Base-by-base conservation (phyloP, 140 eudicot species). In the Senecio squalidus region DNA sequence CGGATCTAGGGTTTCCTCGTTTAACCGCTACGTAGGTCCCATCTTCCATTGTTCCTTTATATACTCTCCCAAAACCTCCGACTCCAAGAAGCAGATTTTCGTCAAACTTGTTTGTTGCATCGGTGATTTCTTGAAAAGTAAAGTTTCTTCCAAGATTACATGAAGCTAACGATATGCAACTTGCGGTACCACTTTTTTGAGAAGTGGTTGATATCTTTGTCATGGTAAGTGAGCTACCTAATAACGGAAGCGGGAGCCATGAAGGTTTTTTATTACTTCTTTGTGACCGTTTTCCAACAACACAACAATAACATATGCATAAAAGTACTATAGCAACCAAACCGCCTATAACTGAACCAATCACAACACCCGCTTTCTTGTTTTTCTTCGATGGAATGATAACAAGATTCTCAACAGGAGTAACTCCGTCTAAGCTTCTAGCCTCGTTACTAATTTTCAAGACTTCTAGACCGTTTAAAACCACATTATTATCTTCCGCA, bases 1-100 rank as follows among this genome's bases (percentile, higher is more conserved):
- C 98, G 46, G 98, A 92, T 77, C 98, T 62, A n/a, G 98, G 95
- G 54, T 92, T 92, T 45, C 98, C 98, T 69, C 98, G 62, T 74
- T 92, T 92, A 41, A 92, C 98, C 18, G 98, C 98, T 11, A 92
- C 74, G 13, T 38, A 63, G 31, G 89, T 87, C 64, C 95, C 96
- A n/a, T 92, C 96, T 75, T 92, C 98, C 56, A 87, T 76, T 6
- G 98, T 87, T 25, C 98, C 98, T 62, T 84, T 82, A 68, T 87
- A 92, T 21, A 92, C 98, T 67, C 98, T 74, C 20, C 98, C 98
- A 50, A 92, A 92, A 22, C 98, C 98, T 6, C 98, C 98, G 11
- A 92, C 96, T 5, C 98, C 98, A 10, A 92, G 94, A 46, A 92
- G 96, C 51, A 76, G 60, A 73, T 59, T 80, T 66, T 92, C 98